phyloP scores from a whole-genome alignment of 768 basidiomycete genomes.

The Hortiboletus campestris region DNA sequence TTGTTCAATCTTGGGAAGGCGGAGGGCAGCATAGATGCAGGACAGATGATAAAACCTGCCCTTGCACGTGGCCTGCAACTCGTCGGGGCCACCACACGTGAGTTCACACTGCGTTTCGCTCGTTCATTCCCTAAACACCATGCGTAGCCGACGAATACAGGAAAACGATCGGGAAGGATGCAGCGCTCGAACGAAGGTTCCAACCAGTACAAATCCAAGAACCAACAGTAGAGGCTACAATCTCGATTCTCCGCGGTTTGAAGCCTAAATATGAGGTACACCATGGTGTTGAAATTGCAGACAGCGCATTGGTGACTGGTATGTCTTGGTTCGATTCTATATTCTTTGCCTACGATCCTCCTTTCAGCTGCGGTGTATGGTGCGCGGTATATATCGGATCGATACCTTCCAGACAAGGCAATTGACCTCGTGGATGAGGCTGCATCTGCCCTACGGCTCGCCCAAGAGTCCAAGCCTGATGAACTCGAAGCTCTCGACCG shows the following conservation, averaged over 20 bases:
- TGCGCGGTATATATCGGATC: slow-evolving; percentile 82
- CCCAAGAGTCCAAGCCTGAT: slow-evolving; percentile 87
- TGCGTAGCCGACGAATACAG: slow-evolving; percentile 73
- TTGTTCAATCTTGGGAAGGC: slow-evolving; percentile 88
- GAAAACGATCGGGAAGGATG: slow-evolving; percentile 89
- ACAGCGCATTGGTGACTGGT: slow-evolving; percentile 85
- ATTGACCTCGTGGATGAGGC: slow-evolving; percentile 95
- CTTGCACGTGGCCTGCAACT: slow-evolving; percentile 84
- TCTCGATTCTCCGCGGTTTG: slow-evolving; percentile 83
- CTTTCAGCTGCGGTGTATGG: slow-evolving; percentile 74
- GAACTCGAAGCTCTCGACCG: slow-evolving; percentile 80
- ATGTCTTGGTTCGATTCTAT: slow-evolving; percentile 9
- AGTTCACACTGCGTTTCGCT: slow-evolving; percentile 23
- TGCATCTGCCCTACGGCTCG: slow-evolving; percentile 78
- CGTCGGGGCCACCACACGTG: slow-evolving; percentile 88
- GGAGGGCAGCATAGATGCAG: slow-evolving; percentile 90
- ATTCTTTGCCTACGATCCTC: neutral
- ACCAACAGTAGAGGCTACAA: slow-evolving; percentile 80
- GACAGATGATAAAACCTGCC: slow-evolving; percentile 92
- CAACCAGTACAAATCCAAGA: slow-evolving; percentile 89
- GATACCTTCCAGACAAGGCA: slow-evolving; percentile 88
- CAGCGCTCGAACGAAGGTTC: slow-evolving; percentile 87
- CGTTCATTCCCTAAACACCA: neutral
- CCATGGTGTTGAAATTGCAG: slow-evolving; percentile 90
- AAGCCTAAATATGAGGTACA: slow-evolving; percentile 87